Evolutionary conservation across 345 rosid genomes (phyloP).

Genomic region (Rhizophora mangle): DNA sequence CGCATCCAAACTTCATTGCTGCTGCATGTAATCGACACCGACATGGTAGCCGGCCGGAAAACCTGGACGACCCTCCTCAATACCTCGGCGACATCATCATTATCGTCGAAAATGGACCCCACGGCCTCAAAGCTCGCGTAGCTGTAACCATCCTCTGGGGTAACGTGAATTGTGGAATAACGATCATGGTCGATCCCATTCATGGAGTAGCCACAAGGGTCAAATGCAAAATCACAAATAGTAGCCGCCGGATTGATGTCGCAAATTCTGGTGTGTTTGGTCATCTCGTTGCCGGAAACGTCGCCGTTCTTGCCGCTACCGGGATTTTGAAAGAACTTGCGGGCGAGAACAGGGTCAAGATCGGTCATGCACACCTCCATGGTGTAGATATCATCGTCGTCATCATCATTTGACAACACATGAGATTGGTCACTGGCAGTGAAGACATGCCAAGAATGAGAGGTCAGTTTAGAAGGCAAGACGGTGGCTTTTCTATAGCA

Average conservation of each 20-base stretch:
- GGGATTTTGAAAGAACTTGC: constrained; percentile 52
- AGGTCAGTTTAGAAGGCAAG: constrained; percentile 58
- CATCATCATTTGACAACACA: not conserved
- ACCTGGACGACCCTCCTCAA: constrained; percentile 63
- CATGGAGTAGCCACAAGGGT: constrained; percentile 99
- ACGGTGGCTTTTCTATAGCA: constrained; percentile 68
- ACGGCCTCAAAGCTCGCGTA: constrained; percentile 91
- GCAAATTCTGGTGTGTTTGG: constrained; percentile 62
- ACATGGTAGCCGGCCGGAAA: constrained; percentile 68
- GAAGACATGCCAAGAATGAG: constrained; percentile 90
- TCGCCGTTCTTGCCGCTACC: constrained; percentile 49
- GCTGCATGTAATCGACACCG: constrained; percentile 62
- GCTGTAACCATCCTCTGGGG: constrained; percentile 94
- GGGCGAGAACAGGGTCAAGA: constrained; percentile 61
- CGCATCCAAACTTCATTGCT: constrained; percentile 56
- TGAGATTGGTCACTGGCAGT: constrained; percentile 45
- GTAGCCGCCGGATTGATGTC: constrained; percentile 61
- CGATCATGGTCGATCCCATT: constrained; percentile 83
- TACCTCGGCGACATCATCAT: constrained; percentile 43
- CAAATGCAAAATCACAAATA: constrained; percentile 86
- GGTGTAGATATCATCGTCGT: constrained; percentile 35
- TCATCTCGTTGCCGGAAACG: constrained; percentile 71
- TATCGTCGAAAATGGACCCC: constrained; percentile 59
- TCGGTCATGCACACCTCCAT: constrained; percentile 96
- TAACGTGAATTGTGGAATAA: constrained; percentile 95